Conservation (phyloP, 2,329 filamentous ascomycete species). For the Chaetomium strumarium region DNA sequence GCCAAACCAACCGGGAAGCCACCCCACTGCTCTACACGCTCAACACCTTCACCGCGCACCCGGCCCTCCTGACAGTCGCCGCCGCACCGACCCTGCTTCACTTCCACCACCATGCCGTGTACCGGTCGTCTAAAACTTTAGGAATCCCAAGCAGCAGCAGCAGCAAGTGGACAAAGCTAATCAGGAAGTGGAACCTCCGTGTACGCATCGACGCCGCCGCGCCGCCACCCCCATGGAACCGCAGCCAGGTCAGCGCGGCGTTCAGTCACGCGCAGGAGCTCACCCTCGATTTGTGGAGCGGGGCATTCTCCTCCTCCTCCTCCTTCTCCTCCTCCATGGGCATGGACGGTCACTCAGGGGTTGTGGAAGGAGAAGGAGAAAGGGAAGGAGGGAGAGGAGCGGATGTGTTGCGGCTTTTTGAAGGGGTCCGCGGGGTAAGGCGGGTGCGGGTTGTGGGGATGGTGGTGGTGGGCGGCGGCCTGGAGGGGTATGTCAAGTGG, state of each 20-base stretch:
- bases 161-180: constrained; percentile 25
- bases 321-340: too few relatives aligned
- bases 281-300: constrained; percentile 36
- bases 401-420: constrained; percentile 35
- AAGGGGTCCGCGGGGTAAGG: constrained; percentile 38
- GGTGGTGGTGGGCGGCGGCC: constrained; percentile 35
- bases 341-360: constrained; percentile 13
- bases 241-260: constrained; percentile 23
- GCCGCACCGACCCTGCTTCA: constrained; percentile 32
- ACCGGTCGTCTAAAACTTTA: too few relatives aligned
- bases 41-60: constrained; percentile 42
- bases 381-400: constrained; percentile 19
- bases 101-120: constrained; percentile 15
- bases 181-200: constrained; percentile 24
- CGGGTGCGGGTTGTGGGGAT: constrained; percentile 34
- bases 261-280: constrained; percentile 37
- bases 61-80: constrained; percentile 35
- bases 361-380: too few relatives aligned
- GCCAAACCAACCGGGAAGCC: constrained; percentile 38
- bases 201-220: constrained; percentile 35
- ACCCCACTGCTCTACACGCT: constrained; percentile 36
- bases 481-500: constrained; percentile 39
- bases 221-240: background rate
- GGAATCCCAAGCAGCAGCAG: constrained; percentile 35
- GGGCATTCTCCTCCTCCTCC: too few relatives aligned